Base-by-base conservation (phyloP, 306 rosid genomes). In the Biancaea sappan region DNA sequence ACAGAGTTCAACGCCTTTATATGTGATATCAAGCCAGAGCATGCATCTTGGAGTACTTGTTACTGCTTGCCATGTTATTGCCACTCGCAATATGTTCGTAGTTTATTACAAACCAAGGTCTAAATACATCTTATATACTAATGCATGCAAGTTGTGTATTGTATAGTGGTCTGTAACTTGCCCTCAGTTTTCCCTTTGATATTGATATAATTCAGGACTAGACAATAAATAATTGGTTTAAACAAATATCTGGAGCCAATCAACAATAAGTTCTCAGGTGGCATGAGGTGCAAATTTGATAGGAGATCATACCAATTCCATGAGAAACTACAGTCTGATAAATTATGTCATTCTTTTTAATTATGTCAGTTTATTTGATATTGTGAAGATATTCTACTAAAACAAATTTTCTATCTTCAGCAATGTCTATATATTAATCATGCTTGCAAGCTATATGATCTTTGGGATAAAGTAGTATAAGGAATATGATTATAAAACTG, bases 1-100 rank as follows among this genome's bases (percentile, higher is more conserved):
- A 47, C 96, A 83, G 73, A 79, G 78, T 79, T 83, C 79, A 15
- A 89, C 89, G 86, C 92, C 94, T 72, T 89, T 94, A 37, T 89
- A 97, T 4, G 96, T 93, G 75, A 88, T 93, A 82, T 93, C 98
- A 12, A 89, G 92, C 88, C 96, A 88, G 71, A 88, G 90, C 84
- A 91, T 93, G 98, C 92, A 85, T 59, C 94, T 91, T 34, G 98
- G 98, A 28, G 90, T 93, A 77, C 96, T 93, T 71, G 97, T 92
- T 26, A 93, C 97, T 71, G 97, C 97, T 52, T 81, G 91, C 65
- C 96, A 89, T 73, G 97, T 96, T 69, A 73, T 93, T 41, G 69
- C 43, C 68, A 88, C 92, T 31, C 81, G 74, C 14, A 88, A 88
- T 16, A 72, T 85, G 78, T 89, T 93, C 28, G 71, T 85, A 15